Evolutionary conservation across 768 basidiomycete genomes (phyloP), one percentile per base, ranked within the genome.

Genomic region (Piloderma croceum): DNA sequence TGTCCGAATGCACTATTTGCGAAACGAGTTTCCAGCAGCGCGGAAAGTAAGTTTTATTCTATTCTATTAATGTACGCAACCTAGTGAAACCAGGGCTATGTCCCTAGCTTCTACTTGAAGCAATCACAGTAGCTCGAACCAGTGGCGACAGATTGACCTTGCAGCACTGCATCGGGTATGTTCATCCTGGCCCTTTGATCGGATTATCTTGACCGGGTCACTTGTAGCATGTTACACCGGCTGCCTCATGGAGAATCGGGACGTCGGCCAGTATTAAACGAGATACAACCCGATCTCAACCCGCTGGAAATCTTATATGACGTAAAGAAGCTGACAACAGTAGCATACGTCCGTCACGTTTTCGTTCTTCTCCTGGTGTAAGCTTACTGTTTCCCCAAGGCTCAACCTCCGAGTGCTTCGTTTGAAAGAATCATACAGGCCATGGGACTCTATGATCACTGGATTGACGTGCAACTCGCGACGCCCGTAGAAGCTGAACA

Each of bases 261-360:
- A 2, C 63, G 63, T 37, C 74, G 67, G 49, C 78, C 74, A 19
- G 53, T 67, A 34, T 55, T 89, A 19, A 85, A 87, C 51, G 80
- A 84, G 60, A 73, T 88, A 9, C 85, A 90, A 52, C 74, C 81
- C 4, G 76, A 84, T 50, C 65, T 86, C 25, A 80, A 88, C 47
- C 84, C 87, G 11, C 66, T 79, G 4, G 88, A 90, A 56, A 69
- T 89, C 27, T 68, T 90, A 31, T 81, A 73, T 51, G 89, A 90
- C 54, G 77, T 84, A 10, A 71, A 73, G 53, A 90, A 90, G 57
- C 69, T 90, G n/a, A 60, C 88, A 39, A 73, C 79, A 31, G 75
- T 82, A 7, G 62, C 71, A 52, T 74, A 77, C 56, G 85, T 84
- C 54, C 18, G 69, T 50, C 15, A 6, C 21, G 10, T 24, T 6